Conservation (phyloP, 2,329 filamentous ascomycete species). For the Penicillium psychrosexuale region DNA sequence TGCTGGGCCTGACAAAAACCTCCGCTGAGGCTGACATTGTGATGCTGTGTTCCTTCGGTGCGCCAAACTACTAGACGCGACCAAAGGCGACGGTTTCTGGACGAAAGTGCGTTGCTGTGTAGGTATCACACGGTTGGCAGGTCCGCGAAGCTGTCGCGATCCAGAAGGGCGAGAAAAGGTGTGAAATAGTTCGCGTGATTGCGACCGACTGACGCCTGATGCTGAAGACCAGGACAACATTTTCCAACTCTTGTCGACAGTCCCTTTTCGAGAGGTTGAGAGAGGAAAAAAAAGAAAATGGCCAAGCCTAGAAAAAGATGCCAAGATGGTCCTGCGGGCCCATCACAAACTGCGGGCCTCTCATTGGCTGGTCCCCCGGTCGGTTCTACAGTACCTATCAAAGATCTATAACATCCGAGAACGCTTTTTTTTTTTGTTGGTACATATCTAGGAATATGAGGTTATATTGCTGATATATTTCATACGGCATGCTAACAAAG, state of each 20-base stretch:
- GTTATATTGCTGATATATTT: not conserved
- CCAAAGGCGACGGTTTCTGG: slow-evolving; percentile 6
- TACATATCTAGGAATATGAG: too few species aligned
- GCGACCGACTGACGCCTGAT: slow-evolving; percentile 28
- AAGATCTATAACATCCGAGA: not conserved
- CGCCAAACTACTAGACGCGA: not conserved
- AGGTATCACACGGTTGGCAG: slow-evolving; percentile 19
- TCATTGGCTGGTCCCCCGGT: slow-evolving; percentile 26
- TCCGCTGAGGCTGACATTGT: slow-evolving; percentile 15
- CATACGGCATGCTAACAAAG: not conserved
- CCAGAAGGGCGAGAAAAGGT: slow-evolving; percentile 18
- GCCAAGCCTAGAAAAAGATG: slow-evolving; percentile 28
- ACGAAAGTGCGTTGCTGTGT: slow-evolving; percentile 15
- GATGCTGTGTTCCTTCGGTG: not conserved
- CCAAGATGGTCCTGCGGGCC: slow-evolving; percentile 21
- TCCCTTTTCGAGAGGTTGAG: not conserved
- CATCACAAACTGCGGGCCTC: slow-evolving; percentile 24
- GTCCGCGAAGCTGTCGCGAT: slow-evolving; percentile 27
- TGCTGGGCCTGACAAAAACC: slow-evolving; percentile 25
- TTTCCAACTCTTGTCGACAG: slow-evolving; percentile 16
- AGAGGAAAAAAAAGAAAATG: slow-evolving; percentile 19
- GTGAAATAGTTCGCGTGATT: slow-evolving; percentile 28
- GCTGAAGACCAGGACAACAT: slow-evolving; percentile 38
- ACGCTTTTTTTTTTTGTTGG: not conserved
- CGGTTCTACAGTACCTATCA: not conserved